These are phyloP conservation scores for Leucosporidium scottii DNA, from an alignment of 768 basidiomycete species.

Conservation along the genomic window DNA sequence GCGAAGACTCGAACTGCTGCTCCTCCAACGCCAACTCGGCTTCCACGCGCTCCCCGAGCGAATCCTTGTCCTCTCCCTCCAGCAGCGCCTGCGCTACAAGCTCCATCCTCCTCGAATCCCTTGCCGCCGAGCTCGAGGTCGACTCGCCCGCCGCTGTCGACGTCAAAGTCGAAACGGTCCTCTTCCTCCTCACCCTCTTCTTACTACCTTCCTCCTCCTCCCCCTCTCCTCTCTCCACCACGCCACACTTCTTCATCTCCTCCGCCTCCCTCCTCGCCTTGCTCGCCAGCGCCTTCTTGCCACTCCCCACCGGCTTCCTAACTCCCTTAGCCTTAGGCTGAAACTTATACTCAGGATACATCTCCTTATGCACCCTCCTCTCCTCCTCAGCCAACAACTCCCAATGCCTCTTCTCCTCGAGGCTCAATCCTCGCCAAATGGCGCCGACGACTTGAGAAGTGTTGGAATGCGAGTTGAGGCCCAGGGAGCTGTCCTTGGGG, in stretches of 20 bases:
- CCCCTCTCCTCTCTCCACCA: not conserved
- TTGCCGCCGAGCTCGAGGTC: not conserved
- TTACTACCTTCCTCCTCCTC: slow-evolving; percentile 3
- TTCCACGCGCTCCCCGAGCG: too few species aligned
- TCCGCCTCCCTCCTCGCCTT: too few species aligned
- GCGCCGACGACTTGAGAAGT: slow-evolving; percentile 64
- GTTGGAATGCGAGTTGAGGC: slow-evolving; percentile 61
- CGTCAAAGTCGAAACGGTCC: too few species aligned
- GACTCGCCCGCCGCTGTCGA: too few species aligned
- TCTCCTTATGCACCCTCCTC: slow-evolving; percentile 28
- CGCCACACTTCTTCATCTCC: too few species aligned
- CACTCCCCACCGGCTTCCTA: too few species aligned
- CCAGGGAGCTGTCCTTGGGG: not conserved
- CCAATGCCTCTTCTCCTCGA: slow-evolving; percentile 40
- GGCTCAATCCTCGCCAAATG: slow-evolving; percentile 57
- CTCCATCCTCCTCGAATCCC: slow-evolving; percentile 7
- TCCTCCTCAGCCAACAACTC: slow-evolving; percentile 35
- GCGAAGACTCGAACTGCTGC: too few species aligned
- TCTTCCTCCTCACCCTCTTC: not conserved
- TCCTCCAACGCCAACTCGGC: too few species aligned
- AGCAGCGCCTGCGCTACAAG: slow-evolving; percentile 18
- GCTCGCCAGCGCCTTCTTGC: too few species aligned
- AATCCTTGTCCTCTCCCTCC: slow-evolving; percentile 7
- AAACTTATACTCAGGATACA: slow-evolving; percentile 32
- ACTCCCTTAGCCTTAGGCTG: slow-evolving; percentile 14